A percentile compares a stretch with the other conserved stretches of the same genome.
Conservation (phyloP, 2,329 filamentous ascomycete genomes). For the Cryoendolithus antarcticus region DNA sequence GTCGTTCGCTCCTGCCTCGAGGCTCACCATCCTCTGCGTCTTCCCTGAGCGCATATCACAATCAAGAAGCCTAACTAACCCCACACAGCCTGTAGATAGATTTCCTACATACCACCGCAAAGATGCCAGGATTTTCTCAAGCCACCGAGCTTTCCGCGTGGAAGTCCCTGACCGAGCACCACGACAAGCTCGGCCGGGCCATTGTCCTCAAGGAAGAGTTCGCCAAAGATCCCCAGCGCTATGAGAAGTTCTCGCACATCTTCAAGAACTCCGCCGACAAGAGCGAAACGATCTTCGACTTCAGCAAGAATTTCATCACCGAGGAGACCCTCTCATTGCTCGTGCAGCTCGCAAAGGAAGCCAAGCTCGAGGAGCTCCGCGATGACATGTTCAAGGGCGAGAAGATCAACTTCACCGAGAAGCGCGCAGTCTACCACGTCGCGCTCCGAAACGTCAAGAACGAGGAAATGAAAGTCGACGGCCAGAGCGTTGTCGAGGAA, state of each 20-base stretch:
- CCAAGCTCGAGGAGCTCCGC: conserved; percentile 79
- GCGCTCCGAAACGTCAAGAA: conserved; percentile 84
- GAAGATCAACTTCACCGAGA: conserved; percentile 98
- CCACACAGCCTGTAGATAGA: no score
- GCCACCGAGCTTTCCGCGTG: conserved; percentile 77
- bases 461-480: conserved; percentile 72
- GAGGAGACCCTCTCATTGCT: conserved; percentile 83
- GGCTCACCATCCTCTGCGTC: no score
- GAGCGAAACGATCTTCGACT: conserved; percentile 90
- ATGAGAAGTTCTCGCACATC: conserved; percentile 77
- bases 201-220: conserved; percentile 93
- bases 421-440: conserved; percentile 89
- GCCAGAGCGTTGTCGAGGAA: conserved; percentile 83
- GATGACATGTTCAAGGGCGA: conserved; percentile 97
- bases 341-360: conserved; percentile 82
- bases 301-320: conserved; percentile 96
- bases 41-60: no score
- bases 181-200: conserved; percentile 71
- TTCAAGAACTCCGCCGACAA: conserved; percentile 69
- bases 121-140: conserved; percentile 58
- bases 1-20: no score
- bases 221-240: conserved; percentile 73
- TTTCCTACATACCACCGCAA: no score
- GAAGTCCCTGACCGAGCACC: conserved; percentile 83
- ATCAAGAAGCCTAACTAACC: no score